A percentile compares a stretch with the other conserved stretches of the same genome.
phyloP scores from a whole-genome alignment of 345 rosid species.

The Linum tenue region DNA sequence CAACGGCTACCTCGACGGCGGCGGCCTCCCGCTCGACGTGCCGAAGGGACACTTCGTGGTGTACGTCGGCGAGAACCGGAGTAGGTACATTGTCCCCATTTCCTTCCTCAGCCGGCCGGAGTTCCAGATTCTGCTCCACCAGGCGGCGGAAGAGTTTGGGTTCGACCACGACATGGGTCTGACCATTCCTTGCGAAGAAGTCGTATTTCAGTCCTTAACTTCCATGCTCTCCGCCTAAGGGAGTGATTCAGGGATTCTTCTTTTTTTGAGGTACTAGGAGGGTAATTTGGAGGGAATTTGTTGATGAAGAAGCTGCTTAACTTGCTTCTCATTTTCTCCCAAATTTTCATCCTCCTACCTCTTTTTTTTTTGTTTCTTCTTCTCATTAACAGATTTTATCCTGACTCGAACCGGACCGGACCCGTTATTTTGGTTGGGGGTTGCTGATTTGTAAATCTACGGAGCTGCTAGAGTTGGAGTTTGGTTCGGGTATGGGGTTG shows the following conservation, averaged over 20 bases:
- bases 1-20: background rate
- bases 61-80: constrained; percentile 5
- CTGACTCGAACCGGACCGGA: no score
- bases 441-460: no score
- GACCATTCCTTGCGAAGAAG: background rate
- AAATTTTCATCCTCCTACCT: no score
- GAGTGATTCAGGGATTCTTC: background rate
- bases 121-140: background rate
- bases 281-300: no score
- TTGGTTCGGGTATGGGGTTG: no score
- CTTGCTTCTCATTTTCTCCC: no score
- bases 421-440: no score
- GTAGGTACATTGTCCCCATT: constrained; percentile 5
- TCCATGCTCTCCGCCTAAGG: background rate
- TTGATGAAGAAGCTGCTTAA: no score
- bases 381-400: no score
- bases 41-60: constrained; percentile 6
- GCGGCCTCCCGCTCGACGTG: background rate
- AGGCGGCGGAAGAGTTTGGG: background rate
- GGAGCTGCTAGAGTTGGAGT: no score
- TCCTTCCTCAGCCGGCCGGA: background rate
- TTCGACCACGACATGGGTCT: constrained; percentile 1
- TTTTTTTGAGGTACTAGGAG: background rate
- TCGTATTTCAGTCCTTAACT: constrained; percentile 1
- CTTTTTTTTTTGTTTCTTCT: no score